A percentile compares a stretch with the other conserved stretches of the same genome.
phyloP scores from a whole-genome alignment of 805 yeast genomes.

The Starmerella roubikii region DNA sequence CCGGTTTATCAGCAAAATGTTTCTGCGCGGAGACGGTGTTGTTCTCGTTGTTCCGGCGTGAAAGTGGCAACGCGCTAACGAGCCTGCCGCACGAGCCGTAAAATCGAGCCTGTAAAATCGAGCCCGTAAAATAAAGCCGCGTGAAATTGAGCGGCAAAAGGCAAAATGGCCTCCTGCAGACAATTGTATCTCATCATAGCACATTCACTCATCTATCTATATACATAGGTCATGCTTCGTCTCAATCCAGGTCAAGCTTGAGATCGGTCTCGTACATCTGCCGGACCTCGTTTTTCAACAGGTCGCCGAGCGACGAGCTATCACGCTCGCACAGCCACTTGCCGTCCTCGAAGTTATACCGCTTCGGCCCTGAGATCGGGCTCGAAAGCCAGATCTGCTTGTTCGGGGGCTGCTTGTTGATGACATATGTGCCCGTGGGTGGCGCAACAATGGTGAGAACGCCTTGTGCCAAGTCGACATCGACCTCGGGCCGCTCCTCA shows the following conservation, averaged over 20 bases:
- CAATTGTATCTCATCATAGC: too few relatives aligned
- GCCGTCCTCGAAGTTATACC: conserved; percentile 50
- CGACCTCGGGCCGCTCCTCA: conserved; percentile 50
- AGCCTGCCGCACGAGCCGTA: too few relatives aligned
- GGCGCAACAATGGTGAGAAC: conserved; percentile 65
- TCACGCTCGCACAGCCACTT: conserved; percentile 76
- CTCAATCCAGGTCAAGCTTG: conserved; percentile 15
- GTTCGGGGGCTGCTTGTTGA: conserved; percentile 95
- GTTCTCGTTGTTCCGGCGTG: conserved; percentile 56
- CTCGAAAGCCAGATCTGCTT: conserved; percentile 93
- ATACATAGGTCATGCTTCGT: neutral
- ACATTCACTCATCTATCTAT: neutral
- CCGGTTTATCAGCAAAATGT: conserved; percentile 77
- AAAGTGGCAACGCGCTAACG: too few relatives aligned
- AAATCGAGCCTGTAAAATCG: too few relatives aligned
- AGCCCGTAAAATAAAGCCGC: too few relatives aligned
- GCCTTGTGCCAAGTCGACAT: conserved; percentile 72
- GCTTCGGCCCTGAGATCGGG: conserved; percentile 85
- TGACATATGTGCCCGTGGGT: conserved; percentile 69
- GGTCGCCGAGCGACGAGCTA: conserved; percentile 32
- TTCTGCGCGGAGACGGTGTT: conserved; percentile 90
- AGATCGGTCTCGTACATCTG: conserved; percentile 10
- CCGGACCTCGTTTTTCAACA: conserved; percentile 40
- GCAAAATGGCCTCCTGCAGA: too few relatives aligned
- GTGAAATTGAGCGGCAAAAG: too few relatives aligned